Conservation (phyloP, 163 green algal species). For the Chloroidium sp. region DNA sequence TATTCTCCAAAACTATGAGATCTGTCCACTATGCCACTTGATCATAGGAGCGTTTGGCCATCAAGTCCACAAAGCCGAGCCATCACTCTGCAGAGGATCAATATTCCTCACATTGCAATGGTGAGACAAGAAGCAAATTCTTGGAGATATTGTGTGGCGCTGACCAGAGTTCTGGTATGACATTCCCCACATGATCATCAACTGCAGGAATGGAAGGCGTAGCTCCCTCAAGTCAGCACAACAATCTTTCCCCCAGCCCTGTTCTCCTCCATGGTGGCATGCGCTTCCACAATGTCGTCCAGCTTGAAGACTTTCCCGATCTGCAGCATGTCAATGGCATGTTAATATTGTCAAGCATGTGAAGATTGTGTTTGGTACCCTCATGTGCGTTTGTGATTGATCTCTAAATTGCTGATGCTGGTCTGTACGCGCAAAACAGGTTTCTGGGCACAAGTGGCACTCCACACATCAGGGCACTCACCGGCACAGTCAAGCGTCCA, state of each 20-base stretch:
- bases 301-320: conserved; percentile 7
- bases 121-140: neutral
- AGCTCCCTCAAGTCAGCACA: conserved; percentile 4
- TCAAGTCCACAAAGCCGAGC: too few relatives aligned
- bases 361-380: too few relatives aligned
- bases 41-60: too few relatives aligned
- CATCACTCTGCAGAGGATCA: too few relatives aligned
- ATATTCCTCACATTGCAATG: neutral
- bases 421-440: too few relatives aligned
- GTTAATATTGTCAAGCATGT: too few relatives aligned
- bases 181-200: neutral
- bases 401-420: too few relatives aligned
- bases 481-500: neutral
- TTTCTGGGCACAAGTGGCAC: too few relatives aligned
- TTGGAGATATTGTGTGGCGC: neutral
- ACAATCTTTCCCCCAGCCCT: conserved; percentile 11
- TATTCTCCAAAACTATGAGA: too few relatives aligned
- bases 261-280: conserved; percentile 9
- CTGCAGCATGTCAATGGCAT: neutral
- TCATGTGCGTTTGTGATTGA: too few relatives aligned
- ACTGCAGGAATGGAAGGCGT: neutral
- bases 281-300: conserved; percentile 11
- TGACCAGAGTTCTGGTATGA: neutral
- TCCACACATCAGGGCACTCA: too few relatives aligned
- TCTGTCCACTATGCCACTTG: too few relatives aligned